Evolutionary conservation across 2,329 filamentous ascomycete species (phyloP).

Genomic region (Alternaria brassicicola): DNA sequence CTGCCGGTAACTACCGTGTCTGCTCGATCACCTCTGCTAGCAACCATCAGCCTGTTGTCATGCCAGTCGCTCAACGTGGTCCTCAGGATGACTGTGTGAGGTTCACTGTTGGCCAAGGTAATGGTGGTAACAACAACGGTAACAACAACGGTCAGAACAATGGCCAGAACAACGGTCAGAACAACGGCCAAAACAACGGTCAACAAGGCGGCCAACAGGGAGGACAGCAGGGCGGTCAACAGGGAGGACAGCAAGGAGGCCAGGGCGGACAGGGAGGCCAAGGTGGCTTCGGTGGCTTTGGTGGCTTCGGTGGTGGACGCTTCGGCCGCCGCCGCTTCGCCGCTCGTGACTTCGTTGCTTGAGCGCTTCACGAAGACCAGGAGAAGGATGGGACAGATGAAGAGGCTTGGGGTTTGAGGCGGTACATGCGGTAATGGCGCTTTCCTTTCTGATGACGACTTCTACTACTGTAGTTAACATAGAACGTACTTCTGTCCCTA

Average conservation of each 20-base stretch:
- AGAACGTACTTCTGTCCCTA: constrained; percentile 33
- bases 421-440: constrained; percentile 39
- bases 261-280: constrained; percentile 15
- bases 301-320: constrained; percentile 21
- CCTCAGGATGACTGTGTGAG: constrained; percentile 61
- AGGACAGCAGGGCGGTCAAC: background rate
- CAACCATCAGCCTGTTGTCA: constrained; percentile 64
- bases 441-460: constrained; percentile 25
- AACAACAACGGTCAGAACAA: constrained; percentile 15
- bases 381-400: background rate
- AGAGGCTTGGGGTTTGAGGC: constrained; percentile 1
- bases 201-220: constrained; percentile 6
- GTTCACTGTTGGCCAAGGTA: constrained; percentile 51
- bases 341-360: constrained; percentile 43
- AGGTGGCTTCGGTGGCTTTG: constrained; percentile 16
- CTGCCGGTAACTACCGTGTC: constrained; percentile 57
- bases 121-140: constrained; percentile 17
- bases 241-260: constrained; percentile 1
- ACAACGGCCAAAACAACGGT: constrained; percentile 2
- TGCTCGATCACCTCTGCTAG: constrained; percentile 59
- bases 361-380: constrained; percentile 2
- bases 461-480: constrained; percentile 28
- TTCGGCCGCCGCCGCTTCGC: constrained; percentile 35
- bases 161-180: constrained; percentile 1
- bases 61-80: constrained; percentile 63